These are phyloP conservation scores for Dactylella cylindrospora DNA, from an alignment of 2,329 filamentous ascomycete genomes.

Conservation along the genomic window DNA sequence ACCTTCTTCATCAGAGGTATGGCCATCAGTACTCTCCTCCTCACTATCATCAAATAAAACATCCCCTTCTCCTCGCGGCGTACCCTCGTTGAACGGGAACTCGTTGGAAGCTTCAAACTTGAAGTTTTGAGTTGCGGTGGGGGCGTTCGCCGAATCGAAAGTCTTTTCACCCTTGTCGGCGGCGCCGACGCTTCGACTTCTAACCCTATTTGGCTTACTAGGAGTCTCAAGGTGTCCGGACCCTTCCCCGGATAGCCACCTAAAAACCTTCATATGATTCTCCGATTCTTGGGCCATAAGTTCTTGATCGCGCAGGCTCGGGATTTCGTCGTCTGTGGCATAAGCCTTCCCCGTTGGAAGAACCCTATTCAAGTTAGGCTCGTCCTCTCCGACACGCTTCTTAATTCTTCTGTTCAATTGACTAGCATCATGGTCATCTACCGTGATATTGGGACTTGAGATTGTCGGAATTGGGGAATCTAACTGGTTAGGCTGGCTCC, in stretches of 20 bases:
- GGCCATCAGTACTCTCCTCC: conserved; percentile 35
- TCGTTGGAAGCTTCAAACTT: conserved; percentile 17
- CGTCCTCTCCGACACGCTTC: conserved; percentile 19
- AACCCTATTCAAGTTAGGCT: conserved; percentile 29
- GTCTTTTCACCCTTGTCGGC: conserved; percentile 4
- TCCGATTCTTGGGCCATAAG: conserved; percentile 38
- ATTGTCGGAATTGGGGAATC: conserved; percentile 4
- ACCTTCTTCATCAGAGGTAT: conserved; percentile 37
- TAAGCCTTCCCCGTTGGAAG: conserved; percentile 15
- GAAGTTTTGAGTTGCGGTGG: neutral
- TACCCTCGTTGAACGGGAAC: conserved; percentile 27
- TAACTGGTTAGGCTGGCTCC: neutral
- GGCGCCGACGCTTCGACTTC: conserved; percentile 34
- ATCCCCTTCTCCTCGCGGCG: conserved; percentile 38
- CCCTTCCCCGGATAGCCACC: conserved; percentile 38
- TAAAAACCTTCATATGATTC: conserved; percentile 38
- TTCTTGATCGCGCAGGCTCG: conserved; percentile 33
- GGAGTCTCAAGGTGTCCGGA: conserved; percentile 34
- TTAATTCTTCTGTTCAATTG: conserved; percentile 19
- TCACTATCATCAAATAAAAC: conserved; percentile 40
- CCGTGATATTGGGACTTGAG: conserved; percentile 34
- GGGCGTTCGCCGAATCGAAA: neutral
- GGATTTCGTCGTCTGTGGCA: conserved; percentile 31
- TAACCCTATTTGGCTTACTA: conserved; percentile 6
- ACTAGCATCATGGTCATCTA: conserved; percentile 40